A percentile compares a stretch with the other conserved stretches of the same genome.
These are phyloP conservation scores for Drechslerella stenobrocha DNA, from an alignment of 2,329 filamentous ascomycete genomes.

Conservation along the genomic window DNA sequence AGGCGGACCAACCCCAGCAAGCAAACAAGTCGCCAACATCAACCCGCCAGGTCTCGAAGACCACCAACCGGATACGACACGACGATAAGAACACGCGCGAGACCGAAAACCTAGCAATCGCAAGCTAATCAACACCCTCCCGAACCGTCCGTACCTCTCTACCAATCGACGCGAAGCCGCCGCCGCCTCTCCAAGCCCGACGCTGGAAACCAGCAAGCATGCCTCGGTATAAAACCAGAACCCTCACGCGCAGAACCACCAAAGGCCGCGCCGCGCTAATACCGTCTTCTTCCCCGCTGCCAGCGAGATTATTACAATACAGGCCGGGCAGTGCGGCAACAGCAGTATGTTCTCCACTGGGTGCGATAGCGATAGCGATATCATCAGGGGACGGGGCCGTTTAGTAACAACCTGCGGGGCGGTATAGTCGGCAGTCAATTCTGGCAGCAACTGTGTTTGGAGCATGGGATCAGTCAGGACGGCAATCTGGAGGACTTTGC, in stretches of 20 bases:
- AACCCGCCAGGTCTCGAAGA: too few relatives aligned
- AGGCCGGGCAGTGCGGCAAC: conserved; percentile 99
- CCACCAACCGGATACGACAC: too few relatives aligned
- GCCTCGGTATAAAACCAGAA: conserved; percentile 21
- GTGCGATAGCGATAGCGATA: conserved; percentile 17
- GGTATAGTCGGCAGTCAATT: conserved; percentile 87
- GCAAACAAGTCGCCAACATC: too few relatives aligned
- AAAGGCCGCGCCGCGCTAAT: conserved; percentile 13
- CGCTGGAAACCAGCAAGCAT: conserved; percentile 7
- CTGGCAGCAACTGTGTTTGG: conserved; percentile 97
- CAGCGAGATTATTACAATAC: conserved; percentile 98
- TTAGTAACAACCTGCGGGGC: conserved; percentile 7
- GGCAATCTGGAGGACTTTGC: conserved; percentile 97
- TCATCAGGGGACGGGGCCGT: conserved; percentile 1
- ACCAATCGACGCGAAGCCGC: conserved; percentile 2
- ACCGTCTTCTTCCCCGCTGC: not conserved
- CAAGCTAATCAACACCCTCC: not conserved
- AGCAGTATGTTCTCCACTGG: conserved; percentile 74
- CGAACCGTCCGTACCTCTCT: not conserved
- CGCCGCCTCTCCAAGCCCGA: not conserved
- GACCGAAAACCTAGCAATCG: too few relatives aligned
- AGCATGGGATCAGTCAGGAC: conserved; percentile 96
- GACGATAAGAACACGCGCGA: conserved; percentile 4
- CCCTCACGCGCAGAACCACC: conserved; percentile 2
- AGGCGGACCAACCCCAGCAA: too few relatives aligned